Conservation (phyloP, 768 basidiomycete species). For the Suillus variegatus region DNA sequence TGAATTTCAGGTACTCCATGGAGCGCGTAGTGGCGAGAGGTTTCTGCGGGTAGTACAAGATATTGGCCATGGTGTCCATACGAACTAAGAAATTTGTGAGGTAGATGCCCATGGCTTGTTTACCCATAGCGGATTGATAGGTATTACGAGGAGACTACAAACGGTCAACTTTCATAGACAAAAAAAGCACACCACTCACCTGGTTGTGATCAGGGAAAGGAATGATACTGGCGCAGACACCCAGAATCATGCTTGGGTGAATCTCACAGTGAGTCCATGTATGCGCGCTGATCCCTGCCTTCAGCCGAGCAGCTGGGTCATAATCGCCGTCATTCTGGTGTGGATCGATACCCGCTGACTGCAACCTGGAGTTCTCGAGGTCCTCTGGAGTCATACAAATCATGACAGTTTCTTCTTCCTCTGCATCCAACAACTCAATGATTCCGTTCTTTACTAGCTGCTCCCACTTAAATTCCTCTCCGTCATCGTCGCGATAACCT, state of each 20-base stretch:
- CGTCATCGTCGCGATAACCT: conserved; percentile 57
- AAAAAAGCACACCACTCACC: conserved; percentile 45
- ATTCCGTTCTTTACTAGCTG: conserved; percentile 84
- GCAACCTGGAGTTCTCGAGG: conserved; percentile 78
- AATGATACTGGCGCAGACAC: conserved; percentile 98
- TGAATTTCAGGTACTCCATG: conserved; percentile 99
- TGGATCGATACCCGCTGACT: conserved; percentile 59
- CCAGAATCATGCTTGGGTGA: conserved; percentile 98
- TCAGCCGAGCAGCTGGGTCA: conserved; percentile 87
- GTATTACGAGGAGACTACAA: conserved; percentile 97
- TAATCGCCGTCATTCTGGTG: conserved; percentile 67
- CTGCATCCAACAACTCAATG: conserved; percentile 93
- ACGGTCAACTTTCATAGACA: conserved; percentile 9
- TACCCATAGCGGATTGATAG: conserved; percentile 99
- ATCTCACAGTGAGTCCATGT: conserved; percentile 99
- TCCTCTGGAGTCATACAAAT: conserved; percentile 99
- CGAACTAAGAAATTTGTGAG: conserved; percentile 98
- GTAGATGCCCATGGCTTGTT: conserved; percentile 99
- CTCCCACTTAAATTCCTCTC: conserved; percentile 77
- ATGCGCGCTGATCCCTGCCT: conserved; percentile 81
- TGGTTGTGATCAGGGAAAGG: conserved; percentile 99
- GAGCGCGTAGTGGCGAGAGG: conserved; percentile 98
- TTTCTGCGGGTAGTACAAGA: conserved; percentile 98
- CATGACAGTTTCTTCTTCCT: conserved; percentile 99
- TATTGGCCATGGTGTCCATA: conserved; percentile 99